Evolutionary conservation across 805 yeast genomes (phyloP).

Genomic region (Helenozyma baotianmanensis): DNA sequence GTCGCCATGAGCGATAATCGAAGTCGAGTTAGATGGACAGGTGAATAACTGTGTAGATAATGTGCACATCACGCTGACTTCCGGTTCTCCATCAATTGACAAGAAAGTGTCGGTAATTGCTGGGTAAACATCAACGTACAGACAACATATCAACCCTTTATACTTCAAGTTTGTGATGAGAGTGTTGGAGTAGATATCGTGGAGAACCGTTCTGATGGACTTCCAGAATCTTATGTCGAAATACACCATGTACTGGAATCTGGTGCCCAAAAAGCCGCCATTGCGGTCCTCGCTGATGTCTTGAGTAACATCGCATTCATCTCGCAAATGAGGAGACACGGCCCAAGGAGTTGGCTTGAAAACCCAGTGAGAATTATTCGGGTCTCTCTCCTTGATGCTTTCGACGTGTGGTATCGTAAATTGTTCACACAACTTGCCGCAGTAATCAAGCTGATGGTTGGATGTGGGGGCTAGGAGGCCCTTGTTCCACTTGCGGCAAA

Average conservation of each 20-base stretch:
- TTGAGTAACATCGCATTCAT: slow-evolving; percentile 46
- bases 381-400: slow-evolving; percentile 3
- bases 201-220: slow-evolving; percentile 49
- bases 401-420: slow-evolving; percentile 35
- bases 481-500: slow-evolving; percentile 57
- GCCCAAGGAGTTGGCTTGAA: slow-evolving; percentile 43
- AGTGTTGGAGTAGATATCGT: slow-evolving; percentile 61
- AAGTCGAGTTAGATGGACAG: slow-evolving; percentile 73
- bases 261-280: slow-evolving; percentile 36
- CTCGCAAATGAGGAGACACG: slow-evolving; percentile 36
- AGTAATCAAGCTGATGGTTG: slow-evolving; percentile 14
- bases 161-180: slow-evolving; percentile 56
- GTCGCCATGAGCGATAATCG: slow-evolving; percentile 61
- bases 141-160: slow-evolving; percentile 61
- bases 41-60: slow-evolving; percentile 85
- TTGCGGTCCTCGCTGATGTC: slow-evolving; percentile 14
- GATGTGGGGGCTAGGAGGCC: slow-evolving; percentile 34
- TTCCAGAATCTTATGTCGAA: slow-evolving; percentile 75
- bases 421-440: slow-evolving; percentile 30
- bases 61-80: slow-evolving; percentile 65
- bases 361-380: slow-evolving; percentile 32
- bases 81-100: slow-evolving; percentile 82
- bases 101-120: slow-evolving; percentile 66
- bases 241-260: slow-evolving; percentile 56
- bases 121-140: slow-evolving; percentile 82